These are phyloP conservation scores for Gelatoporia subvermispora DNA, from an alignment of 768 basidiomycete genomes.

Conservation along the genomic window DNA sequence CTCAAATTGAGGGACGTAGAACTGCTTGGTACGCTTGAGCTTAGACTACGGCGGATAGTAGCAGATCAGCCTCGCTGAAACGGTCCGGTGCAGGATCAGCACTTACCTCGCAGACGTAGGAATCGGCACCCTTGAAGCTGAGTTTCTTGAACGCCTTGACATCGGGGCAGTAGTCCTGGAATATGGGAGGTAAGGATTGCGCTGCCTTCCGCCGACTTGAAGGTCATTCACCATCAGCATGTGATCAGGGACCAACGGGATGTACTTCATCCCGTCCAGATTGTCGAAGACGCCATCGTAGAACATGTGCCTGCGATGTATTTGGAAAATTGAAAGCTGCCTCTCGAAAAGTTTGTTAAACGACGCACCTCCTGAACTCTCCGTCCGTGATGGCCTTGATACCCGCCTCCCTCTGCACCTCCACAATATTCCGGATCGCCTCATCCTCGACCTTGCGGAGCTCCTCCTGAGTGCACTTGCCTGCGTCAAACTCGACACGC, in stretches of 20 bases:
- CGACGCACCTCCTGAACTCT: slow-evolving; percentile 35
- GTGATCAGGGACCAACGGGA: slow-evolving; percentile 31
- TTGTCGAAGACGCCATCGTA: slow-evolving; percentile 66
- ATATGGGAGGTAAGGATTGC: slow-evolving; percentile 1
- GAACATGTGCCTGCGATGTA: slow-evolving; percentile 41
- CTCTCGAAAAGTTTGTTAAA: too few relatives aligned
- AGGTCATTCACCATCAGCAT: slow-evolving; percentile 34
- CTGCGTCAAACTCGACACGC: slow-evolving; percentile 39
- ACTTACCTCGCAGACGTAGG: slow-evolving; percentile 25
- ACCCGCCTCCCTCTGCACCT: slow-evolving; percentile 50
- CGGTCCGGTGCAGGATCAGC: background rate
- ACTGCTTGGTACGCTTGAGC: slow-evolving; percentile 55
- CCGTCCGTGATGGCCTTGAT: slow-evolving; percentile 63
- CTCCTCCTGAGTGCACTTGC: slow-evolving; percentile 37
- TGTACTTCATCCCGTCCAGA: slow-evolving; percentile 55
- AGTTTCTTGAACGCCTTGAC: slow-evolving; percentile 27
- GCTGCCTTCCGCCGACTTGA: background rate
- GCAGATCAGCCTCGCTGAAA: background rate
- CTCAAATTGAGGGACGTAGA: slow-evolving; percentile 62
- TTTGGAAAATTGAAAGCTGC: background rate
- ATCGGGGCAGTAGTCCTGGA: slow-evolving; percentile 31
- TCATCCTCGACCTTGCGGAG: slow-evolving; percentile 46
- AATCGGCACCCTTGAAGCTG: slow-evolving; percentile 27
- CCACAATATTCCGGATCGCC: slow-evolving; percentile 46
- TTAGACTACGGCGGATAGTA: slow-evolving; percentile 58